Base-by-base conservation (phyloP, 2,329 filamentous ascomycete species). In the Trichoderma gracile region DNA sequence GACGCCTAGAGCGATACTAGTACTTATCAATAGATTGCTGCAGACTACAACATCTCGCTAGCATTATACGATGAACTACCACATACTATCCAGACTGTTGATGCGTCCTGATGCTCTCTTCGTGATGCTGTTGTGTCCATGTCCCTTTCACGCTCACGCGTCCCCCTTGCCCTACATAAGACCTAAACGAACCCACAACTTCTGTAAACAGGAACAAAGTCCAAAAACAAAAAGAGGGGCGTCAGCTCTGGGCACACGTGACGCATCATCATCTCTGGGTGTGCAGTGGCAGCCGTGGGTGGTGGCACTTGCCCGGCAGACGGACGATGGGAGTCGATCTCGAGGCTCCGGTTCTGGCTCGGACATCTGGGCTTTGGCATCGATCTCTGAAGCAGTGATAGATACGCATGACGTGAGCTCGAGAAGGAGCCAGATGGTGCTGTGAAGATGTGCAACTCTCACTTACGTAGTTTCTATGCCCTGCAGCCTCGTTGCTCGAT, bases 311-410 rank as follows among this genome's bases (percentile, higher is more conserved):
- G 59, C 59, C 59, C 5, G 19, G 25, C 1, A 14, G 27, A 38
- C 33, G 9, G 38, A 46, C 33, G 59, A 62, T 46, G 49, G 33
- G 33, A 52, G 40, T 33, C 59, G 49, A 62, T 62, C 49, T 52
- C 25, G 40, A 53, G 38, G 15, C 17, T 45, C 23, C 12, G 27
- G 59, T 27, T 53, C 49, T 25, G n/a, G 25, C 46, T 62, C 40
- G 49, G 59, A 62, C 59, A 54, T 62, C 59, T 62, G 49, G 49
- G 23, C n/a, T 25, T 46, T 23, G 40, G 49, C 27, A 23, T 46
- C 27, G 47, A 62, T 54, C 59, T 46, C 33, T n/a, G 0, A 12
- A 33, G n/a, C 8, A 14, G 21, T 14, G 49, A 54, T 62, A 38
- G 19, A 19, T 15, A 23, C 49, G 45, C 9, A 23, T 17, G 7